These are phyloP conservation scores for Sicyos edulis DNA, from an alignment of 306 rosid genomes.

Conservation along the genomic window DNA sequence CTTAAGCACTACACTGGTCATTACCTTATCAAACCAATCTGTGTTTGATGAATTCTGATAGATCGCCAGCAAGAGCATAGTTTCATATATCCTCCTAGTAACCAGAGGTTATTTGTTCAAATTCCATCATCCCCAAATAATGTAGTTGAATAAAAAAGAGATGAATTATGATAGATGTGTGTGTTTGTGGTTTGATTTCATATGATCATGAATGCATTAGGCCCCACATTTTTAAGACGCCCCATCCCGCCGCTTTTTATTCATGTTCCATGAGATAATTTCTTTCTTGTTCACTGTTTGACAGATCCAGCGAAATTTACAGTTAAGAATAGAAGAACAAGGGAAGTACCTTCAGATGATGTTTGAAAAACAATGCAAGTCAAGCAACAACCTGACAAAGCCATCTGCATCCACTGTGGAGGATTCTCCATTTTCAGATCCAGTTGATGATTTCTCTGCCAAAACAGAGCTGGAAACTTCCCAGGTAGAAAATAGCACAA, in stretches of 20 bases:
- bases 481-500: conserved; percentile 29
- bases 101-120: too few relatives aligned
- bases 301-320: conserved; percentile 91
- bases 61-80: too few relatives aligned
- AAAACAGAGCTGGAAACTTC: conserved; percentile 45
- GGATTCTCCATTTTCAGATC: conserved; percentile 41
- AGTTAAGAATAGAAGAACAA: conserved; percentile 95
- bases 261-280: not conserved
- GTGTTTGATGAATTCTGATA: not conserved
- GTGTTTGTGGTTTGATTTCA: not conserved
- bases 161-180: not conserved
- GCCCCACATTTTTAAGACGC: not conserved
- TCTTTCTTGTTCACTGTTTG: not conserved
- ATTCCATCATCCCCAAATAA: too few relatives aligned
- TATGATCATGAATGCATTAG: not conserved
- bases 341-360: conserved; percentile 91
- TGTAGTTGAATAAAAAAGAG: not conserved
- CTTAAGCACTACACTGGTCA: not conserved
- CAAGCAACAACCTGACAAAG: conserved; percentile 34
- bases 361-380: conserved; percentile 78
- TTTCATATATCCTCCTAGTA: too few relatives aligned
- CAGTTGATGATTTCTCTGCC: conserved; percentile 38
- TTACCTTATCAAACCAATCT: not conserved
- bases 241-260: not conserved
- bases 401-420: conserved; percentile 29